Percentiles rank a stretch among this genome's conserved stretches.
phyloP scores from a whole-genome alignment of 75 land plant genomes.

The Cunninghamia lanceolata region DNA sequence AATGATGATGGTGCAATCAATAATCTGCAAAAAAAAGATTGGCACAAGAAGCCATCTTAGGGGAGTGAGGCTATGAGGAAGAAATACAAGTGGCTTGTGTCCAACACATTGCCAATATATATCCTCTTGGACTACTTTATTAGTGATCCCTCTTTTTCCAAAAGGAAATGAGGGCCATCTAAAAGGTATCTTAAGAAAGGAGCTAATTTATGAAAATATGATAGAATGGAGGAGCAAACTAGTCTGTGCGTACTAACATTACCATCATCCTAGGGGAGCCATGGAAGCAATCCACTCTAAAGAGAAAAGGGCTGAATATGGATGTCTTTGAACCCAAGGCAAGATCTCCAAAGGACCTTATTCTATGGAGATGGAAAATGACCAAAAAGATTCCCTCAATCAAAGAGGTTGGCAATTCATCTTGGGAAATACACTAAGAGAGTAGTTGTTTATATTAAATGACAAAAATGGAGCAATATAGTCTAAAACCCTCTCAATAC shows the following conservation, averaged over 20 bases:
- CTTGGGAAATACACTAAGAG: neutral
- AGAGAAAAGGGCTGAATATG: no score
- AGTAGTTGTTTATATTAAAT: neutral
- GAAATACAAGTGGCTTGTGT: no score
- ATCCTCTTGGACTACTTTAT: no score
- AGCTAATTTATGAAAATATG: no score
- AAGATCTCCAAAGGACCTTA: neutral
- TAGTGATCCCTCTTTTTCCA: no score
- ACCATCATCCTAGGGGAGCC: neutral
- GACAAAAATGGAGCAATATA: neutral
- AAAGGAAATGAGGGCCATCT: no score
- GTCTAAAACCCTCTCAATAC: neutral
- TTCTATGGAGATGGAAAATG: neutral
- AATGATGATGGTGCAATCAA: no score
- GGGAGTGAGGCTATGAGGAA: no score
- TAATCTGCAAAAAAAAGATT: no score
- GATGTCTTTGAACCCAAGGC: neutral
- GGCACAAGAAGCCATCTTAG: no score
- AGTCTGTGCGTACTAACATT: neutral
- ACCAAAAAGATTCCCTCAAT: neutral
- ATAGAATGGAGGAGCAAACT: neutral
- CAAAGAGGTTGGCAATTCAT: neutral
- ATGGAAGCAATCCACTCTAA: neutral
- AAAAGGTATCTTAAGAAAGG: no score
- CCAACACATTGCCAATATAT: no score